phyloP scores from a whole-genome alignment of 805 yeast species.

The Cephaloascus albidus region DNA sequence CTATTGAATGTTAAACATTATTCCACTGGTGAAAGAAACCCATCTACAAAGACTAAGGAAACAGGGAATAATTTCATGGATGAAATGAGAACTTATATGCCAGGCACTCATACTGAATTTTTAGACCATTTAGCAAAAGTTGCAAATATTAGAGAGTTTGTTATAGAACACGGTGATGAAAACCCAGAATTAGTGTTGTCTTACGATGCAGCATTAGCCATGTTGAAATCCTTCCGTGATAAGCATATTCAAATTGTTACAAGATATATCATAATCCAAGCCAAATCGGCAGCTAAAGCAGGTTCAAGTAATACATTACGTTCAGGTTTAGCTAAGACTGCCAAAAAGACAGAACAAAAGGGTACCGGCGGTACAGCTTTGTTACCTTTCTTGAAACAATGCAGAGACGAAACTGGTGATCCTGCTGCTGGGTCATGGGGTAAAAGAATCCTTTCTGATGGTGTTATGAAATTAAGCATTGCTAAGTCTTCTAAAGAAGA shows the following conservation, averaged over 20 bases:
- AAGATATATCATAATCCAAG: constrained; percentile 75
- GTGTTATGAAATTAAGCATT: constrained; percentile 32
- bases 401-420: constrained; percentile 93
- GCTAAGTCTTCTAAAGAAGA: background rate
- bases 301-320: constrained; percentile 55
- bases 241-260: constrained; percentile 91
- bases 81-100: constrained; percentile 89
- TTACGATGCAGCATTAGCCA: constrained; percentile 84
- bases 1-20: constrained; percentile 68
- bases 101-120: constrained; percentile 73
- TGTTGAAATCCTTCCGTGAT: constrained; percentile 82
- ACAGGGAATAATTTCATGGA: constrained; percentile 46
- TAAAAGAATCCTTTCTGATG: constrained; percentile 53
- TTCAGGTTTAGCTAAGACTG: constrained; percentile 53
- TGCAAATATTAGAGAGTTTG: constrained; percentile 59
- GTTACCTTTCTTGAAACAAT: constrained; percentile 87
- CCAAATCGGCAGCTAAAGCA: constrained; percentile 41
- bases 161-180: constrained; percentile 24
- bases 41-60: constrained; percentile 2
- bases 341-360: constrained; percentile 43
- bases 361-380: constrained; percentile 96
- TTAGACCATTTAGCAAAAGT: constrained; percentile 48
- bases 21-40: constrained; percentile 56
- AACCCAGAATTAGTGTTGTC: constrained; percentile 55
- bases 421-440: constrained; percentile 94